Conservation (phyloP, 2,329 filamentous ascomycete species). For the Penicillium brevicompactum region DNA sequence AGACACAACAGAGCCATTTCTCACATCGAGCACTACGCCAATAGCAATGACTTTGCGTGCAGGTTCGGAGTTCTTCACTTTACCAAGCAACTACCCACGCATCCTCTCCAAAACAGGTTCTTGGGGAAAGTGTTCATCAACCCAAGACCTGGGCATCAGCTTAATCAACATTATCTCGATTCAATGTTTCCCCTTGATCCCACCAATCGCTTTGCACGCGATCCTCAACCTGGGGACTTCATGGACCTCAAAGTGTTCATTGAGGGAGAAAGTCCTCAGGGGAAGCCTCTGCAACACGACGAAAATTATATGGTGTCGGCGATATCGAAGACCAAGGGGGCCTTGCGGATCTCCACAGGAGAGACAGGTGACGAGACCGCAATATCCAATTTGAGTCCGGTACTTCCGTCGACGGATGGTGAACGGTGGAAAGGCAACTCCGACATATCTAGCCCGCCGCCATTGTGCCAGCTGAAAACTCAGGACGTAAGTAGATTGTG, state of each 20-base stretch:
- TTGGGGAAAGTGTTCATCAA: conserved; percentile 50
- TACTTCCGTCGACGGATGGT: background rate
- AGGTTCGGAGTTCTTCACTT: conserved; percentile 12
- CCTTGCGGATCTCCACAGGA: background rate
- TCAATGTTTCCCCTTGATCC: conserved; percentile 33
- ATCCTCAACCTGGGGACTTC: background rate
- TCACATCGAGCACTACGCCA: conserved; percentile 78
- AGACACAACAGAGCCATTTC: conserved; percentile 47
- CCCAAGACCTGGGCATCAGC: conserved; percentile 39
- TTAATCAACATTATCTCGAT: conserved; percentile 47
- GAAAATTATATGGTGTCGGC: background rate
- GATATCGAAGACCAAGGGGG: background rate
- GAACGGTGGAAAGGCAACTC: background rate
- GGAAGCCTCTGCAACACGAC: background rate
- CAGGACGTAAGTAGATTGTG: conserved; percentile 37
- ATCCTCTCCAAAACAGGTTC: conserved; percentile 45
- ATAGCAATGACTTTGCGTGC: conserved; percentile 72
- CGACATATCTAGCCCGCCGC: background rate
- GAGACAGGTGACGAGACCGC: background rate
- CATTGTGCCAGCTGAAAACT: conserved; percentile 20
- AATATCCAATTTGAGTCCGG: background rate
- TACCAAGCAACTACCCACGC: conserved; percentile 36
- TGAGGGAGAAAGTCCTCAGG: background rate
- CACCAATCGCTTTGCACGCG: background rate
- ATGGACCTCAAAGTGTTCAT: background rate